Evolutionary conservation across 2,329 filamentous ascomycete species (phyloP).

Genomic region (Cytospora paraplurivora): DNA sequence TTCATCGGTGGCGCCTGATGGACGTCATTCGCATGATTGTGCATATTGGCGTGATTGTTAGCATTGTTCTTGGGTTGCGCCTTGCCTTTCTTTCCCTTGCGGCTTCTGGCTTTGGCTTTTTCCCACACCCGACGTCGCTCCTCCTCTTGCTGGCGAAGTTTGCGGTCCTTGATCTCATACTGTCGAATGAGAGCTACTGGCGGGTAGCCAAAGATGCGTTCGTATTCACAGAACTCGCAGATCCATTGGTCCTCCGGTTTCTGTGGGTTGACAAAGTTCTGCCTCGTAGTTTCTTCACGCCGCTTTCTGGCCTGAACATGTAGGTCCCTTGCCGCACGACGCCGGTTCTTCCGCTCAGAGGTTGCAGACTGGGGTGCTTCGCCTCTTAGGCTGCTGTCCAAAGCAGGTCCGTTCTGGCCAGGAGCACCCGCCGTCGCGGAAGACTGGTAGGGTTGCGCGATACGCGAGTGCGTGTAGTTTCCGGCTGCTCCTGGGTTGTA

Average conservation of each 20-base stretch:
- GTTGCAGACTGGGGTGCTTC: constrained; percentile 21
- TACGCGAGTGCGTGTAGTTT: constrained; percentile 26
- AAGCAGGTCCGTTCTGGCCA: constrained; percentile 14
- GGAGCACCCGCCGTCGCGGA: not conserved
- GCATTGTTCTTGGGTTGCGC: constrained; percentile 52
- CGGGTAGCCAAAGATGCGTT: constrained; percentile 87
- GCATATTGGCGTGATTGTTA: constrained; percentile 33
- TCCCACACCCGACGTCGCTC: constrained; percentile 83
- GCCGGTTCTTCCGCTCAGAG: constrained; percentile 43
- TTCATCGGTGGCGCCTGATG: constrained; percentile 31
- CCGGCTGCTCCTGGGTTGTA: constrained; percentile 29
- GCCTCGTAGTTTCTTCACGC: constrained; percentile 73
- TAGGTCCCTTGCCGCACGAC: constrained; percentile 71
- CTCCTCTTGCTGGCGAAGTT: constrained; percentile 79
- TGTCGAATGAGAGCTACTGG: constrained; percentile 83
- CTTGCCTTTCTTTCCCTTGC: constrained; percentile 87
- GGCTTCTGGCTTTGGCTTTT: constrained; percentile 90
- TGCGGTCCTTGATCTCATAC: constrained; percentile 93
- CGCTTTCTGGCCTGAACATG: constrained; percentile 75
- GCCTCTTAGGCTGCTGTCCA: constrained; percentile 23
- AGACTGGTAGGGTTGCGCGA: constrained; percentile 11
- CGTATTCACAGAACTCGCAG: constrained; percentile 98
- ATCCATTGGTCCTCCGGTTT: constrained; percentile 80
- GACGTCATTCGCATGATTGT: constrained; percentile 25
- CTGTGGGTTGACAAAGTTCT: constrained; percentile 75